Evolutionary conservation across 257 asterid species (phyloP), one percentile per base, ranked within the genome.

Genomic region (Rubia yunnanensis): DNA sequence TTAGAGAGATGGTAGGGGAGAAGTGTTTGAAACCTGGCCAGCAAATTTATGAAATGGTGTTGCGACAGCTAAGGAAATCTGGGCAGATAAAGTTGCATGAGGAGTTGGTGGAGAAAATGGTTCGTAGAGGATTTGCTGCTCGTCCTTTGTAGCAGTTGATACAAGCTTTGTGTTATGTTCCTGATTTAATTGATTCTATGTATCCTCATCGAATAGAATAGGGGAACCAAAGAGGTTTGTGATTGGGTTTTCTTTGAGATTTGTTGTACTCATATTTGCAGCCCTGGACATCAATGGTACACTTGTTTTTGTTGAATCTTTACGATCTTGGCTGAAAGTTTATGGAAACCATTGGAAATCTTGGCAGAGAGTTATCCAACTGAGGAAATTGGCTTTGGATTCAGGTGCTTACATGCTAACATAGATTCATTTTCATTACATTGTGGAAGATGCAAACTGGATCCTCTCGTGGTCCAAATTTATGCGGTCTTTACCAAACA

Each of bases 41-140:
- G 14, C 74, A 76, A 60, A 76, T 84, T 7, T 92, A 83, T 69
- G 85, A 86, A 64, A 80, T 80, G 94, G 97, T 89, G 58, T 71
- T 92, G 85, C 70, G 78, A 76, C 87, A 69, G 80, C 81, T 92
- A 72, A 85, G 90, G 61, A 83, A 87, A 58, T 87, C 99, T 5
- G 95, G 96, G 10, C 95, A 89, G 77, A 62, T 92, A 70, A 86
- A 90, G 94, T 89, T 87, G 73, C 96, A 87, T 2, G 96, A 87
- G 76, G 99, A 92, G 56, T 74, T 92, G 72, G 82, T 83, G 73
- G 85, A 81, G 81, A 92, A 87, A 82, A 92, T 92, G 97, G 82
- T 78, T 7, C 80, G 74, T 27, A 64, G 86, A 66, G 97, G 96
- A 10, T 92, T 88, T 65, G 50, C 68, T 10, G n/a, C 72, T 56